Conservation (phyloP, 176 grass and related monocot genomes). For the Hyparrhenia diplandra region DNA sequence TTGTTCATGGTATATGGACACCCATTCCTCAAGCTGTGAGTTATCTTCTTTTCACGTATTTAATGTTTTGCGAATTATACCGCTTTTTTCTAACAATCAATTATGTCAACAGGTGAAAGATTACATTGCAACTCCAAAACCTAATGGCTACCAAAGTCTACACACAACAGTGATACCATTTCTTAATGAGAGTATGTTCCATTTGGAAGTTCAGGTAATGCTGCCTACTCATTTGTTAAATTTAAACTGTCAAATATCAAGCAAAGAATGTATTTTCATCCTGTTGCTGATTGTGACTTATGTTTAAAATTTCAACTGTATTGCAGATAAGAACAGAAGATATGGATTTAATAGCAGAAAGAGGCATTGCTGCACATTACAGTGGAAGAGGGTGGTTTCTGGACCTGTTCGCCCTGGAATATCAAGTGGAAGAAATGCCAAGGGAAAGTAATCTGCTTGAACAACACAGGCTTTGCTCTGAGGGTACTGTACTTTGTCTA, state of each 20-base stretch:
- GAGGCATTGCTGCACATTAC: constrained; percentile 96
- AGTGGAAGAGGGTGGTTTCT: constrained; percentile 74
- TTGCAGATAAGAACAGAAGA: constrained; percentile 96
- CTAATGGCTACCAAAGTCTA: constrained; percentile 94
- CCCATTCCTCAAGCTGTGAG: constrained; percentile 96
- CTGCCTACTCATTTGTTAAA: constrained; percentile 10
- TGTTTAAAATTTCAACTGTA: constrained; percentile 10
- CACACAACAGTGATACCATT: constrained; percentile 97
- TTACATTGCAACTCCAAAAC: constrained; percentile 98
- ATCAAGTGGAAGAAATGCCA: constrained; percentile 62
- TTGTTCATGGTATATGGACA: constrained; percentile 99
- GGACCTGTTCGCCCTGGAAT: constrained; percentile 54
- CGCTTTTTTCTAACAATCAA: constrained; percentile 22
- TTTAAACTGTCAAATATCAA: constrained; percentile 22
- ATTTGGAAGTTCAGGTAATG: constrained; percentile 93
- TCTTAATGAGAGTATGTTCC: constrained; percentile 97
- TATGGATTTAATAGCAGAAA: constrained; percentile 99
- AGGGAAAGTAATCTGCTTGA: constrained; percentile 73
- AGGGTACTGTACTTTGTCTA: constrained; percentile 55
- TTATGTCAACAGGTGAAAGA: constrained; percentile 73
- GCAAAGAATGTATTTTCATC: neutral
- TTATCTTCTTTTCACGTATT: constrained; percentile 19
- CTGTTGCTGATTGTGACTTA: neutral
- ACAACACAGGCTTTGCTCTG: constrained; percentile 76
- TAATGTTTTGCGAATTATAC: constrained; percentile 9